Conservation (phyloP, 23 red algal species). For the Chondrus crispus region DNA sequence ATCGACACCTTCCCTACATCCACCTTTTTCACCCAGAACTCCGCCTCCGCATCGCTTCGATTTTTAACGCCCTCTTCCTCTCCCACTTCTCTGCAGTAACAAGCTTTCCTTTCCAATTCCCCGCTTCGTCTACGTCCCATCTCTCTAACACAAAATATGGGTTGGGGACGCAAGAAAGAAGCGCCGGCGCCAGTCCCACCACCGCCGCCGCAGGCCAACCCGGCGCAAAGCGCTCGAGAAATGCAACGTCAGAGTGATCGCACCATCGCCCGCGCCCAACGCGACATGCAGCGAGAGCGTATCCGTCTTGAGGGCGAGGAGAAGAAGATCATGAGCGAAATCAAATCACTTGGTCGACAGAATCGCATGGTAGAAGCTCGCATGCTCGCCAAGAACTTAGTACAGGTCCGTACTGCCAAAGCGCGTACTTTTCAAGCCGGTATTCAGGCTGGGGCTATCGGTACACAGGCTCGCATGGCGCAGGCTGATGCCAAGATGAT, state of each 20-base stretch:
- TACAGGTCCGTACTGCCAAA: slow-evolving; percentile 64
- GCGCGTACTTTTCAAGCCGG: slow-evolving; percentile 60
- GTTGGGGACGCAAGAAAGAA: background rate
- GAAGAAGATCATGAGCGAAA: slow-evolving; percentile 63
- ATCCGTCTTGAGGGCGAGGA: slow-evolving; percentile 86
- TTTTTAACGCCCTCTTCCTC: too few species aligned
- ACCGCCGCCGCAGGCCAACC: slow-evolving; percentile 21
- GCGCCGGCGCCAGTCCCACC: slow-evolving; percentile 31
- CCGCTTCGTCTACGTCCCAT: too few species aligned
- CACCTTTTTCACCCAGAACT: too few species aligned
- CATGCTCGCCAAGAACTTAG: slow-evolving; percentile 93
- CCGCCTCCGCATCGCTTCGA: too few species aligned
- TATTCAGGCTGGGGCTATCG: slow-evolving; percentile 79
- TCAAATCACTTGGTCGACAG: slow-evolving; percentile 62
- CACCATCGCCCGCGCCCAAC: slow-evolving; percentile 16
- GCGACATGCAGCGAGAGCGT: slow-evolving; percentile 88
- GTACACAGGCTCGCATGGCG: slow-evolving; percentile 74
- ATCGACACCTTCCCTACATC: too few species aligned
- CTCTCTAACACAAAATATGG: background rate
- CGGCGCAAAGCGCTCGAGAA: background rate
- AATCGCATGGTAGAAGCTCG: slow-evolving; percentile 69
- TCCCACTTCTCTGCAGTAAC: too few species aligned
- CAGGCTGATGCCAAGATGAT: slow-evolving; percentile 73
- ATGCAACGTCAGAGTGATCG: slow-evolving; percentile 54
- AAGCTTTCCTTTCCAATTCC: too few species aligned